These are phyloP conservation scores for Bjerkandera adusta DNA, from an alignment of 1,284 basidiomycete species.

Conservation along the genomic window DNA sequence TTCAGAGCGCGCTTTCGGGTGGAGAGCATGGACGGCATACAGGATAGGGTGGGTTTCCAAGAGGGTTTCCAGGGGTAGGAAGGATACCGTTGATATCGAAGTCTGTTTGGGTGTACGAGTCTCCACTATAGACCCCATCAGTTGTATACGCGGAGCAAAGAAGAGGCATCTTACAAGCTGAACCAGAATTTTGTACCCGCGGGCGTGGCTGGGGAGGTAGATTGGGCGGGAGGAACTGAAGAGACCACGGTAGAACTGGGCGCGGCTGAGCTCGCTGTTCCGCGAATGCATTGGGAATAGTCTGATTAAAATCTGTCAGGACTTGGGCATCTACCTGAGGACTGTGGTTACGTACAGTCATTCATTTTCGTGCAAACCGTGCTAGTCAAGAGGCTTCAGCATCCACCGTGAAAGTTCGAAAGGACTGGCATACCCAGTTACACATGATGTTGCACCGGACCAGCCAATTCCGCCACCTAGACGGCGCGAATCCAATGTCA, in stretches of 20 bases:
- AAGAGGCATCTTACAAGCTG: constrained; percentile 38
- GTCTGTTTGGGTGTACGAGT: constrained; percentile 56
- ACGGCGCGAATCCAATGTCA: neutral
- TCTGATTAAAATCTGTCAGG: constrained; percentile 29
- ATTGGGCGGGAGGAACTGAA: constrained; percentile 17
- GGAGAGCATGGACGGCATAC: constrained; percentile 14
- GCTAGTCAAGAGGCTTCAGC: constrained; percentile 17
- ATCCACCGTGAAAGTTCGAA: neutral
- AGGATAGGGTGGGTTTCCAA: constrained; percentile 58
- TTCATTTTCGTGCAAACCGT: constrained; percentile 35
- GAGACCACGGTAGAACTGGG: constrained; percentile 27
- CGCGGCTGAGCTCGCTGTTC: constrained; percentile 20
- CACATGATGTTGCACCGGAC: constrained; percentile 38
- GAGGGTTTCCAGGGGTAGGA: constrained; percentile 45
- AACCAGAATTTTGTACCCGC: constrained; percentile 42
- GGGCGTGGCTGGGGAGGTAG: constrained; percentile 20
- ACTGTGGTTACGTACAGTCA: constrained; percentile 34
- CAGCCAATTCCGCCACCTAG: constrained; percentile 39
- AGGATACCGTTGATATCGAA: constrained; percentile 41
- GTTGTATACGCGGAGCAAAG: neutral
- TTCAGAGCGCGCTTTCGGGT: constrained; percentile 2
- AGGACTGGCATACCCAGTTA: constrained; percentile 32
- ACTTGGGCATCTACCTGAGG: constrained; percentile 10
- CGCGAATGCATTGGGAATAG: constrained; percentile 44
- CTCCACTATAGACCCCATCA: constrained; percentile 39